These are phyloP conservation scores for Capronia epimyces DNA, from an alignment of 2,329 filamentous ascomycete genomes.

Conservation along the genomic window DNA sequence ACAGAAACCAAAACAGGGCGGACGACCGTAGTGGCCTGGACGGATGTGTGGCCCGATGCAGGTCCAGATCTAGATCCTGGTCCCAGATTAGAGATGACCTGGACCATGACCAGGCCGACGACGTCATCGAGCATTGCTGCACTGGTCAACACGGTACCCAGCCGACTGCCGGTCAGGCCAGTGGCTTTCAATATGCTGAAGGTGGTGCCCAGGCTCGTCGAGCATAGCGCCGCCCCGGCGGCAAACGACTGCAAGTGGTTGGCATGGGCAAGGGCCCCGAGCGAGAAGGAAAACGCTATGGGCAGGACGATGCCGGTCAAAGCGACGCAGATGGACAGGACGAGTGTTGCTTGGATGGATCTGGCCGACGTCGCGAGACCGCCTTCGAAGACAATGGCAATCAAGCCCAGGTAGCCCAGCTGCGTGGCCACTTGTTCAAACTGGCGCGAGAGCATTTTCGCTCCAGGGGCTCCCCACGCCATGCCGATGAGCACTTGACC, in stretches of 20 bases:
- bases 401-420: conserved; percentile 67
- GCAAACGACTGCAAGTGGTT: conserved; percentile 61
- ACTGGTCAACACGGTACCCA: conserved; percentile 60
- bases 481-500: conserved; percentile 68
- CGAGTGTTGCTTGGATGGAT: conserved; percentile 55
- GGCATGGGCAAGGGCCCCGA: conserved; percentile 48
- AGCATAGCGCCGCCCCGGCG: conserved; percentile 66
- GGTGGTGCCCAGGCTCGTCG: conserved; percentile 68
- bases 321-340: conserved; percentile 58
- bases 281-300: conserved; percentile 60
- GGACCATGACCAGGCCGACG: conserved; percentile 64
- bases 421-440: conserved; percentile 55
- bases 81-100: conserved; percentile 65
- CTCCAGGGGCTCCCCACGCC: conserved; percentile 63
- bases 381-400: conserved; percentile 66
- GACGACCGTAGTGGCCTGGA: conserved; percentile 42
- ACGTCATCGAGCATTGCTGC: conserved; percentile 82
- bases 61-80: no score
- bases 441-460: conserved; percentile 51
- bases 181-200: conserved; percentile 61
- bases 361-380: conserved; percentile 53
- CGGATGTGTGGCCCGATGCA: conserved; percentile 27
- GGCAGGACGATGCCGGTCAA: conserved; percentile 60
- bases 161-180: conserved; percentile 48
- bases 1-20: conserved; percentile 50